A percentile compares a stretch with the other conserved stretches of the same genome.
Evolutionary conservation across 202 grass and related monocot genomes (phyloP).

Genomic region (Zoysia matrella): DNA sequence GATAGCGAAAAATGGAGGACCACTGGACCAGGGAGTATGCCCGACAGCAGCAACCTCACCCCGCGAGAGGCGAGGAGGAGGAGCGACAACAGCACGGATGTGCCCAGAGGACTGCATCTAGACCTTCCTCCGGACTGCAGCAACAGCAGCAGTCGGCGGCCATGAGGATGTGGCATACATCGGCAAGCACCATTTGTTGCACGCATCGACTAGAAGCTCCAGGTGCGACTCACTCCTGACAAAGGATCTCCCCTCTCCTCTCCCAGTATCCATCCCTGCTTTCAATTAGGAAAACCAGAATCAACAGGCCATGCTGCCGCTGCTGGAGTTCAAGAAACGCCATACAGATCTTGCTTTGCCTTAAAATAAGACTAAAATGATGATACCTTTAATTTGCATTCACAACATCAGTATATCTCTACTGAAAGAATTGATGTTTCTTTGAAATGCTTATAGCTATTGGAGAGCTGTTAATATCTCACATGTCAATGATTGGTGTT

Average conservation of each 20-base stretch:
- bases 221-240: slow-evolving; percentile 44
- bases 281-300: not conserved
- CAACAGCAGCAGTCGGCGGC: not conserved
- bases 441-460: not conserved
- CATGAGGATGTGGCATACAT: slow-evolving; percentile 65
- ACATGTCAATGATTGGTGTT: not conserved
- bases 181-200: slow-evolving; percentile 87
- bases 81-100: not conserved
- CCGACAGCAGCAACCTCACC: too few relatives aligned
- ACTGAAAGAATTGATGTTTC: not conserved
- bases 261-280: not conserved
- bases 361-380: not conserved
- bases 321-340: not conserved
- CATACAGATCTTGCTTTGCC: slow-evolving; percentile 40
- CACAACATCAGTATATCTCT: not conserved
- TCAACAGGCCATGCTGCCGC: not conserved
- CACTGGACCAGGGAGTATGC: too few relatives aligned
- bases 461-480: too few relatives aligned
- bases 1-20: too few relatives aligned
- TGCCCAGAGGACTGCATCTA: not conserved
- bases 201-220: slow-evolving; percentile 90
- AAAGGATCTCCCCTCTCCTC: not conserved
- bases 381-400: not conserved
- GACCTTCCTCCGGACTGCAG: slow-evolving; percentile 40
- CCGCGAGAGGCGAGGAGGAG: not conserved